Evolutionary conservation across 768 basidiomycete species (phyloP), one percentile per base, ranked within the genome.

Genomic region (Russula virescens): DNA sequence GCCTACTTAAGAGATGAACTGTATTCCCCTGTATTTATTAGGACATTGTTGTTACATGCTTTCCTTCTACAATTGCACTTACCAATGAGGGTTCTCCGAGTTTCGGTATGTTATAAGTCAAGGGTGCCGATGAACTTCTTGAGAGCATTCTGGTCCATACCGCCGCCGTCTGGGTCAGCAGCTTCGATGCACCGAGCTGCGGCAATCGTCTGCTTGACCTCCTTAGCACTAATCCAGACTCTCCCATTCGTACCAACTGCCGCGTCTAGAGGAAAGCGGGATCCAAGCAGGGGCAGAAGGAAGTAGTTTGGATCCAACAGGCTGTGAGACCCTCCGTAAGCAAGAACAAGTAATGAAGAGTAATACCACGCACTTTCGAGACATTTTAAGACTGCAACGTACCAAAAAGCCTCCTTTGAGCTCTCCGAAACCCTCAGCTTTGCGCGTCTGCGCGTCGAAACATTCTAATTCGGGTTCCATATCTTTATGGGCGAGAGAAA

Each of bases 401-500:
- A 89, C 79, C 64, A 97, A 71, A 69, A 96, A 89, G 1, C 96
- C 96, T 9, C 87, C 90, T 66, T 91, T 94, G 42, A 99, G 80
- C 68, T 95, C 94, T 1, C 97, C 97, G 68, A 91, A 98, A 0
- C 94, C 96, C 63, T 92, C 91, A 1, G 94, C 78, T 74, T 97
- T 98, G 66, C 85, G 87, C 26, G 91, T 93, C 68, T 94, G 89
- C 2, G 93, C 91, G 70, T 98, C 92, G 69, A 97, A 92, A 72
- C 97, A 99, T 71, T 97, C 94, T 10, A 99, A 77, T 71, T 99
- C 97, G 1, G 97, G 95, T 58, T 99, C 97, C 91, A 98, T 95
- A 73, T 98, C 95, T 70, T 94, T 91, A 70, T 95, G 93, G 6
- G 97, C 94, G 23, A 96, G 77, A 16, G 94, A 94, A 34, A 99